These are phyloP conservation scores for Mentha longifolia DNA, from an alignment of 257 asterid genomes.

Conservation along the genomic window DNA sequence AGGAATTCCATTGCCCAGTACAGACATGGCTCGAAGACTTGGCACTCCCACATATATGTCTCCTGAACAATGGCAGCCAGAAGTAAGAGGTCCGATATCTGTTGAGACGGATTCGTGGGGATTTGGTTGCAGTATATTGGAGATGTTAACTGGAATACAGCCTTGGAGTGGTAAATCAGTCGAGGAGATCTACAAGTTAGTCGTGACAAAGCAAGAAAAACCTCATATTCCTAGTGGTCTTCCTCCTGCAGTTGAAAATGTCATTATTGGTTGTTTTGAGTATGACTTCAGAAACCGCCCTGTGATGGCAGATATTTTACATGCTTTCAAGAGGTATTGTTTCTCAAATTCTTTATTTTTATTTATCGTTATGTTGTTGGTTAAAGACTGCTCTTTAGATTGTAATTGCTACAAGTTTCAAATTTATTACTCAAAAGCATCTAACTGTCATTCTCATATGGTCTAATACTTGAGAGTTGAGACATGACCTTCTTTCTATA, in stretches of 20 bases:
- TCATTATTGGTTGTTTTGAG: conserved; percentile 84
- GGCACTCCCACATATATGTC: conserved; percentile 95
- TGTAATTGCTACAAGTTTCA: background rate
- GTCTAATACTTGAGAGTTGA: background rate
- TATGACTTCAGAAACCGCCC: conserved; percentile 88
- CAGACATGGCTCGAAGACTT: conserved; percentile 62
- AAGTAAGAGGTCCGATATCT: conserved; percentile 81
- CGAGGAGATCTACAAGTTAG: conserved; percentile 64
- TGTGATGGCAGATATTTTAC: conserved; percentile 72
- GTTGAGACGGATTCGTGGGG: conserved; percentile 96
- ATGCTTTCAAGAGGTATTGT: conserved; percentile 77
- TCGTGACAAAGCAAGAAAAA: conserved; percentile 74
- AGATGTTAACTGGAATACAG: conserved; percentile 81
- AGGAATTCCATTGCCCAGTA: conserved; percentile 61
- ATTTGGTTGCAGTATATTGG: conserved; percentile 86
- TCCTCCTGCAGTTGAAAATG: conserved; percentile 82
- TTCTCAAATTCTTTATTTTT: background rate
- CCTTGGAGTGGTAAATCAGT: conserved; percentile 90
- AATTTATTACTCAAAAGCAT: background rate
- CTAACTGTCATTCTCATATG: background rate
- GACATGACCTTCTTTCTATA: background rate
- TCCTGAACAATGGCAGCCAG: conserved; percentile 96
- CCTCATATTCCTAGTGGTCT: conserved; percentile 81
- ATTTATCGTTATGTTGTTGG: background rate
- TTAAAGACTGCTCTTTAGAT: background rate